Conservation (phyloP, 352 stramenopile species). For the Phytopythium boreale region DNA sequence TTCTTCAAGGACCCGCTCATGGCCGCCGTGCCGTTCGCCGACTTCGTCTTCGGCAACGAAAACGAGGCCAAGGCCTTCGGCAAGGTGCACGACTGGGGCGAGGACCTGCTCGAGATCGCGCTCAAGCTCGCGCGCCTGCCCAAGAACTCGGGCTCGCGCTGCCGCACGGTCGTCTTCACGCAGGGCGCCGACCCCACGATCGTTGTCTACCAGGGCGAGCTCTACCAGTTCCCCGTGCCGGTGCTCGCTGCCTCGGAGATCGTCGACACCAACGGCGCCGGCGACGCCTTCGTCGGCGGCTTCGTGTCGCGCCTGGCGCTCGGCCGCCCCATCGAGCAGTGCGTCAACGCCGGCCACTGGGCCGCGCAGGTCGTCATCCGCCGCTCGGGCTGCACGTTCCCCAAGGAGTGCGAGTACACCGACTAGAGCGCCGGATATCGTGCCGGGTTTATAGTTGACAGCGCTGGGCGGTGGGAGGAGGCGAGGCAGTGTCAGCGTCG, state of each 20-base stretch:
- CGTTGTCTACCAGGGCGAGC: constrained; percentile 93
- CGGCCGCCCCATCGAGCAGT: constrained; percentile 85
- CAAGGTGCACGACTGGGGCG: constrained; percentile 87
- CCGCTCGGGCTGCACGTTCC: constrained; percentile 95
- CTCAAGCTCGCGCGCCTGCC: constrained; percentile 91
- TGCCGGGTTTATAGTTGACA: not conserved
- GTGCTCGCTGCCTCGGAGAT: constrained; percentile 88
- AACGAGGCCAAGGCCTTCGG: constrained; percentile 96
- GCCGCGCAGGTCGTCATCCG: constrained; percentile 97
- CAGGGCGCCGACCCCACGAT: constrained; percentile 96
- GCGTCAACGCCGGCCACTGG: constrained; percentile 96
- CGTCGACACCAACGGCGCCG: constrained; percentile 99
- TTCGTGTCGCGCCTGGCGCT: constrained; percentile 95
- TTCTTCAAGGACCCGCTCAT: constrained; percentile 97
- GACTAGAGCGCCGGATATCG: constrained; percentile 36
- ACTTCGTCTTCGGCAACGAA: constrained; percentile 99
- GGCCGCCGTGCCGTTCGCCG: constrained; percentile 91
- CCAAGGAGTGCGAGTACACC: constrained; percentile 89
- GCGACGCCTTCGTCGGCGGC: constrained; percentile 98
- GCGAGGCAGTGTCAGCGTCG: not conserved
- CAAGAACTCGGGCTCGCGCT: constrained; percentile 90
- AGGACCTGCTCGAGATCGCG: constrained; percentile 89
- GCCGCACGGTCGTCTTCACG: constrained; percentile 98
- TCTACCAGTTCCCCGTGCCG: constrained; percentile 92
- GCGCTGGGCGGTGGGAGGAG: not conserved